phyloP scores from a whole-genome alignment of 2,329 filamentous ascomycete species.

The Tothia fuscella region DNA sequence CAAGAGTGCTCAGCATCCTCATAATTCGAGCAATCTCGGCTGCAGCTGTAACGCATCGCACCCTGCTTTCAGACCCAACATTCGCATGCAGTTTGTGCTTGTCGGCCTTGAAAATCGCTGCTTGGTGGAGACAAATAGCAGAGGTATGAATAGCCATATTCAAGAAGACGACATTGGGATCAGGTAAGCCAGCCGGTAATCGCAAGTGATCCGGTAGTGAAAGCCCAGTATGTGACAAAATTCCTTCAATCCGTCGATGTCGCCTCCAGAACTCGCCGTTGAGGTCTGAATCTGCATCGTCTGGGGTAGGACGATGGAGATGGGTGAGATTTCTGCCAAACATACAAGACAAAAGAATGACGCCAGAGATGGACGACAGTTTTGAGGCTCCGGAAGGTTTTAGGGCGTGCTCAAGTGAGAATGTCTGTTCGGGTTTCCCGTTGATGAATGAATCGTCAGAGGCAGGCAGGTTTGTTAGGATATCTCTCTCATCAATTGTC shows the following conservation, averaged over 20 bases:
- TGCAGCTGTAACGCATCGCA: conserved; percentile 83
- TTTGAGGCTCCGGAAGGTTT: conserved; percentile 58
- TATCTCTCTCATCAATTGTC: conserved; percentile 82
- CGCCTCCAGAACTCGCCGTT: conserved; percentile 95
- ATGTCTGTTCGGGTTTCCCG: conserved; percentile 61
- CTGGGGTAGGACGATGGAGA: conserved; percentile 70
- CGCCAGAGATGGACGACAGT: conserved; percentile 52
- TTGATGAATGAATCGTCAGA: conserved; percentile 77
- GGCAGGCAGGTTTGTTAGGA: conserved; percentile 72
- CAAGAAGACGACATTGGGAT: conserved; percentile 79
- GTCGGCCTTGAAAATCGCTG: conserved; percentile 93
- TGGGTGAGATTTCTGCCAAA: conserved; percentile 88
- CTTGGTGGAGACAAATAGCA: conserved; percentile 94
- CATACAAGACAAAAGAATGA: conserved; percentile 75
- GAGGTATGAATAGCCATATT: conserved; percentile 98
- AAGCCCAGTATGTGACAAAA: conserved; percentile 75
- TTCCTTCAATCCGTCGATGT: conserved; percentile 78
- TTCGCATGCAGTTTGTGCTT: conserved; percentile 67
- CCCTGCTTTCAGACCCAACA: conserved; percentile 79
- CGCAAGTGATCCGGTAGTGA: conserved; percentile 71
- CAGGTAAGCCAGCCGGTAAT: conserved; percentile 60
- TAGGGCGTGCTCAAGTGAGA: conserved; percentile 58
- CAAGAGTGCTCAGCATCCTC: conserved; percentile 85
- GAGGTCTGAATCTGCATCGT: conserved; percentile 75
- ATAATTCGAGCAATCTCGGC: conserved; percentile 92